phyloP scores from a whole-genome alignment of 768 basidiomycete species.

The Mycena rosella region DNA sequence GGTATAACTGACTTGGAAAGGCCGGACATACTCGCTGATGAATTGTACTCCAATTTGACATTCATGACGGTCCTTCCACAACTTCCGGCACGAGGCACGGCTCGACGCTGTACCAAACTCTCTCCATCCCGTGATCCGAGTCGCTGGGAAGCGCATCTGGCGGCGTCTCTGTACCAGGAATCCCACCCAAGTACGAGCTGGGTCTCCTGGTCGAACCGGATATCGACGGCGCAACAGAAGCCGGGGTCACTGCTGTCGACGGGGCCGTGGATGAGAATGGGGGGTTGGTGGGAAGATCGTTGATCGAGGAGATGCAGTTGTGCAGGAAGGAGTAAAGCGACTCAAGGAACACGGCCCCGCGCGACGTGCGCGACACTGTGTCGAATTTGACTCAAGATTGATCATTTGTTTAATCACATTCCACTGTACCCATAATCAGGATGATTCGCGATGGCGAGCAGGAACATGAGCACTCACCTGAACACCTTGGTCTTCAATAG shows the following conservation, averaged over 20 bases:
- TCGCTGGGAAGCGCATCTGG: constrained; percentile 73
- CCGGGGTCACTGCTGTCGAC: constrained; percentile 45
- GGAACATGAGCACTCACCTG: constrained; percentile 42
- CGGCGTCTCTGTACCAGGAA: constrained; percentile 43
- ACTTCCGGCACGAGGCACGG: constrained; percentile 70
- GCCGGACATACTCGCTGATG: constrained; percentile 57
- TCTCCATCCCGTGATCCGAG: constrained; percentile 87
- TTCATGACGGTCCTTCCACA: constrained; percentile 61
- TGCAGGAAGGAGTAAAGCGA: constrained; percentile 96
- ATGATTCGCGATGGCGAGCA: too few relatives aligned
- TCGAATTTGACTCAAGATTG: constrained; percentile 85
- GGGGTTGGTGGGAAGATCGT: constrained; percentile 68
- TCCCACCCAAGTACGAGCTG: constrained; percentile 45
- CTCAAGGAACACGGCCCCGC: constrained; percentile 89
- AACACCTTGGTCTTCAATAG: constrained; percentile 86
- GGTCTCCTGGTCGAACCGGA: constrained; percentile 50
- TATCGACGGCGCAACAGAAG: constrained; percentile 49
- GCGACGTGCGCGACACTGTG: constrained; percentile 76
- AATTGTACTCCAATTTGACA: constrained; percentile 68
- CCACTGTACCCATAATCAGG: too few relatives aligned
- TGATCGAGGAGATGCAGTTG: constrained; percentile 86
- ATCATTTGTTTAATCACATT: constrained; percentile 49
- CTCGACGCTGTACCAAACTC: constrained; percentile 86
- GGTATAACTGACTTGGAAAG: constrained; percentile 69
- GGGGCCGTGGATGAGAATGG: constrained; percentile 56